phyloP scores from a whole-genome alignment of 164 flowering plant genomes.

The Kingdonia uniflora region DNA sequence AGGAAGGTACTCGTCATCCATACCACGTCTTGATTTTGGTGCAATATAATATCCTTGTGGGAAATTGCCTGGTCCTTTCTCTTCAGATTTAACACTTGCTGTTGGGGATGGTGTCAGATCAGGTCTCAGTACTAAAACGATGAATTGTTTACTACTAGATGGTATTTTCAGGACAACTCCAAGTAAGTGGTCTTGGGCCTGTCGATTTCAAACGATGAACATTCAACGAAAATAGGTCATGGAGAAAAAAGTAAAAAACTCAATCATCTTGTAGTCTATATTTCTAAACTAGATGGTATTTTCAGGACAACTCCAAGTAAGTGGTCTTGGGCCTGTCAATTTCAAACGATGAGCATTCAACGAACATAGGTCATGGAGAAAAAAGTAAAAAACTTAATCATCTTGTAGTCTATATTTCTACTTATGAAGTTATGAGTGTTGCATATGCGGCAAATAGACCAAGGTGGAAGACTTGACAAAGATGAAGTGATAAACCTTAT shows the following conservation, averaged over 20 bases:
- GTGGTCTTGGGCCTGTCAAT: slow-evolving; percentile 82
- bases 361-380: no score
- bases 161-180: slow-evolving; percentile 76
- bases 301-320: slow-evolving; percentile 83
- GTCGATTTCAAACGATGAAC: no score
- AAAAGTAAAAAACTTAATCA: no score
- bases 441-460: no score
- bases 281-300: slow-evolving; percentile 37
- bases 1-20: slow-evolving; percentile 55
- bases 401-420: slow-evolving; percentile 10
- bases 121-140: slow-evolving; percentile 71
- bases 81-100: slow-evolving; percentile 24
- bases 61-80: slow-evolving; percentile 24
- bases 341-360: no score
- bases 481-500: no score
- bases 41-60: slow-evolving; percentile 43
- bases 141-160: slow-evolving; percentile 44
- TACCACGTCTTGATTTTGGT: slow-evolving; percentile 58
- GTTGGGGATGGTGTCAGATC: slow-evolving; percentile 34
- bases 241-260: no score
- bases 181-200: slow-evolving; percentile 82
- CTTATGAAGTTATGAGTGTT: no score
- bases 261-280: slow-evolving; percentile 11
- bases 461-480: no score
- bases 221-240: no score